Evolutionary conservation across 2,329 filamentous ascomycete species (phyloP).

Genomic region (Alternaria sp.): DNA sequence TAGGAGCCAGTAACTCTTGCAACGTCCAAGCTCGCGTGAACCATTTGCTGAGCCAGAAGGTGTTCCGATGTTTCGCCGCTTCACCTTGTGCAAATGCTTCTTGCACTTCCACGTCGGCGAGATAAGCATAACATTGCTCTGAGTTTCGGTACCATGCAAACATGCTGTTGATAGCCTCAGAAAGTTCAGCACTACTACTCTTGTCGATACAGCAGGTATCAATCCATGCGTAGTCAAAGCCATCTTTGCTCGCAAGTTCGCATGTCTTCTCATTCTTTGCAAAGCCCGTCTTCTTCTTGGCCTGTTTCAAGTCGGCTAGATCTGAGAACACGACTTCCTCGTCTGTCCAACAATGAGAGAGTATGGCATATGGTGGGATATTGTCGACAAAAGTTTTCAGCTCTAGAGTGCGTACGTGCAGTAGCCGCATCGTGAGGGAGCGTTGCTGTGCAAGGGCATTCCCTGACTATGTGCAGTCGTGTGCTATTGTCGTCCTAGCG

Average conservation of each 20-base stretch:
- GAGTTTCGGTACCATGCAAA: conserved; percentile 24
- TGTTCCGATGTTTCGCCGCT: fast-evolving
- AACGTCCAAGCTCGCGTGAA: conserved; percentile 25
- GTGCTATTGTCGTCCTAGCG: no score
- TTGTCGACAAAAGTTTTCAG: conserved; percentile 15
- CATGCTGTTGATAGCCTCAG: conserved; percentile 24
- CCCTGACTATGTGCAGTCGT: no score
- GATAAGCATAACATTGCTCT: conserved; percentile 19
- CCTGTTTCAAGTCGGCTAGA: conserved; percentile 5
- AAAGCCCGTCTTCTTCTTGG: conserved; percentile 17
- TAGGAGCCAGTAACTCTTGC: conserved; percentile 26
- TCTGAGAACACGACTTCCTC: conserved; percentile 23
- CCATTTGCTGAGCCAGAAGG: conserved; percentile 14
- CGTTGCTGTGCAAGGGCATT: no score
- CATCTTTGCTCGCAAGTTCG: conserved; percentile 9
- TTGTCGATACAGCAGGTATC: conserved; percentile 35
- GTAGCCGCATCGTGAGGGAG: no score
- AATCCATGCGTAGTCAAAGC: conserved; percentile 15
- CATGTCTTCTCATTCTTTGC: conserved; percentile 25
- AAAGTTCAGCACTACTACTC: conserved; percentile 18
- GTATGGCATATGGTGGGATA: conserved; percentile 20
- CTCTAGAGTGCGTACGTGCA: conserved; percentile 6
- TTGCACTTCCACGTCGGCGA: conserved; percentile 8
- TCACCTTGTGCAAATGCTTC: neutral
- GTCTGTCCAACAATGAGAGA: conserved; percentile 24